A percentile compares a stretch with the other conserved stretches of the same genome.
Evolutionary conservation across 768 basidiomycete genomes (phyloP).

Genomic region (Trametes villosa): DNA sequence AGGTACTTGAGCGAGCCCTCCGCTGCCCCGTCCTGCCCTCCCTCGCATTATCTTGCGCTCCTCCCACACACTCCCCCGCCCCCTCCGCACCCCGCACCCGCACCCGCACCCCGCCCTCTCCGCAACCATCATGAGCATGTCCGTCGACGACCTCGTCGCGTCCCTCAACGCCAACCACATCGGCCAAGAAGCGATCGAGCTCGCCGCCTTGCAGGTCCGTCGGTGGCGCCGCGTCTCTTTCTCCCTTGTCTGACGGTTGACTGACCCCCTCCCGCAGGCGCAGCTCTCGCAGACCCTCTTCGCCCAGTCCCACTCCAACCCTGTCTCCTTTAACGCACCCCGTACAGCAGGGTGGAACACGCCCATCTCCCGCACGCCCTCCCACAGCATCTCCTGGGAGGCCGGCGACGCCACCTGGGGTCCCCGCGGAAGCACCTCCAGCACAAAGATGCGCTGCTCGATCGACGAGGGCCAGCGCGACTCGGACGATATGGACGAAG

Average conservation of each 20-base stretch:
- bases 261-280: slow-evolving; percentile 35
- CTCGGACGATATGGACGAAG: slow-evolving; percentile 48
- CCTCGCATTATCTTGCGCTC: slow-evolving; percentile 7
- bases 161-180: slow-evolving; percentile 52
- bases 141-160: slow-evolving; percentile 56
- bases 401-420: slow-evolving; percentile 25
- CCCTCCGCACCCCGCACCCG: slow-evolving; percentile 7
- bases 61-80: background rate
- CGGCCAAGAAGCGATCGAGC: slow-evolving; percentile 56
- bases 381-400: slow-evolving; percentile 31
- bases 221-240: background rate
- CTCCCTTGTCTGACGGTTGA: no score
- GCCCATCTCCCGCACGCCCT: slow-evolving; percentile 33
- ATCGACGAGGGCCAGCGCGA: slow-evolving; percentile 36
- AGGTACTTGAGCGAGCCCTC: slow-evolving; percentile 12
- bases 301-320: slow-evolving; percentile 34
- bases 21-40: background rate
- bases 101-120: background rate
- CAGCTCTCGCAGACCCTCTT: slow-evolving; percentile 52
- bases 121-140: slow-evolving; percentile 46
- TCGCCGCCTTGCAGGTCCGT: slow-evolving; percentile 51
- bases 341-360: slow-evolving; percentile 31
- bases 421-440: slow-evolving; percentile 4
- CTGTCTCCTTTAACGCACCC: slow-evolving; percentile 25
- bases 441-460: slow-evolving; percentile 26